phyloP scores from a whole-genome alignment of 768 basidiomycete species.

The Podaxis carcinomalis region DNA sequence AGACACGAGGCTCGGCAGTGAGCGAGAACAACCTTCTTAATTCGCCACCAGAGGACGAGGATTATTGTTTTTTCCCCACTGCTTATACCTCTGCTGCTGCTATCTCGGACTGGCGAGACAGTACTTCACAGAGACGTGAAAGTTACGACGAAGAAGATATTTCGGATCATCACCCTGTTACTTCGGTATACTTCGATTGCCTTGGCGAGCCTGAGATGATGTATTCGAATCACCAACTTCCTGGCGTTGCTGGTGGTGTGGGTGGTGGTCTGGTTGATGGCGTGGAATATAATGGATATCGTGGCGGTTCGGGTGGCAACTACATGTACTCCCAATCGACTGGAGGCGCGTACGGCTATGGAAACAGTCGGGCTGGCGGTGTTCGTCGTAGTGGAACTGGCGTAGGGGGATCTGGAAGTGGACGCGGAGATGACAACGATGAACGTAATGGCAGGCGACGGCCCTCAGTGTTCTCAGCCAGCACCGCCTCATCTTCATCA shows the following conservation, averaged over 20 bases:
- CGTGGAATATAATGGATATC: slow-evolving; percentile 8
- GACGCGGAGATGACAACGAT: slow-evolving; percentile 32
- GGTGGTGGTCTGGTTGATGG: slow-evolving; percentile 16
- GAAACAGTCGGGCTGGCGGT: background rate
- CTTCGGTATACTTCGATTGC: background rate
- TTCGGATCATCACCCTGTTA: background rate
- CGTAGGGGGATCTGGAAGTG: slow-evolving; percentile 19
- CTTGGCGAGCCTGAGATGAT: slow-evolving; percentile 18
- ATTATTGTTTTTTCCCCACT: slow-evolving; percentile 18
- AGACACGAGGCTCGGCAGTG: slow-evolving; percentile 19
- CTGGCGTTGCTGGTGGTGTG: slow-evolving; percentile 36
- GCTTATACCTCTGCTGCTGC: slow-evolving; percentile 16
- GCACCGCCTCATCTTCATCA: slow-evolving; percentile 20
- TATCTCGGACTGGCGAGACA: slow-evolving; percentile 16
- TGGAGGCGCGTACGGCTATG: background rate
- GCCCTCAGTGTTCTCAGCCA: slow-evolving; percentile 10
- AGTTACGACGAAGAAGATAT: background rate
- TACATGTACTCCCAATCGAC: background rate
- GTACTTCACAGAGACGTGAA: background rate
- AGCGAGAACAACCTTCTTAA: slow-evolving; percentile 12
- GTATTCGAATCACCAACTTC: slow-evolving; percentile 42
- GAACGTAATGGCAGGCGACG: slow-evolving; percentile 31
- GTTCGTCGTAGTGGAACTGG: slow-evolving; percentile 15
- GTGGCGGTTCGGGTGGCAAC: background rate
- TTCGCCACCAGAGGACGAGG: slow-evolving; percentile 17